Base-by-base conservation (phyloP, 139 green algal species). In the Raphidocelis subcapitata region DNA sequence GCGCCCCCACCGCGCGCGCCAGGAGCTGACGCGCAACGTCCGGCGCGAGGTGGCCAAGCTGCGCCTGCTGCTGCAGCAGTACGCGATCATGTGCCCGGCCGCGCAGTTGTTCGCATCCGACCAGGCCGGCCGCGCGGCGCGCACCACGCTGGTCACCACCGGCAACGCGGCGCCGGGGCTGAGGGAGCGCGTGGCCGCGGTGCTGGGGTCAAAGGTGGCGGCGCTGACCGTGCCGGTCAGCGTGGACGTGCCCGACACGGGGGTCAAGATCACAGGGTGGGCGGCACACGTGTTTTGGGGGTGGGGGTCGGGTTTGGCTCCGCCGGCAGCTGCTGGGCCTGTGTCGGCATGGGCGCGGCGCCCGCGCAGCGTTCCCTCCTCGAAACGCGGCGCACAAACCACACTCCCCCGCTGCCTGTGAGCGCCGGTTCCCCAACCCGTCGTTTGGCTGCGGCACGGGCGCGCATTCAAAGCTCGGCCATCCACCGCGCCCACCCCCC, bases 31-130 rank as follows among this genome's bases (percentile, higher is more conserved):
- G 68, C 86, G 90, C 57, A 93, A 96, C 79, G 37, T 95, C 2
- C 93, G 94, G 61, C 81, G 90, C 0, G 95, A 99, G 81, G 94
- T 91, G 44, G 81, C 80, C 16, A 90, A 90, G 75, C 82, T 96
- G 33, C 67, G 92, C 52, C 54, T 57, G 3, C 46, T 97, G 54
- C 73, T 95, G 57, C 88, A 94, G 81, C 71, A 77, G 23, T 96
- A 95, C 71, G 91, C 86, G 3, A 63, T 96, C 16, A 83, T 96
- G 37, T 21, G 62, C 55, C 82, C 41, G 8, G 41, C 72, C 21
- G 76, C 85, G 28, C 88, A 92, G 35, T 37, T 72, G n/a, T 78
- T 78, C 67, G 67, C 68, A n/a, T 51, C 59, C 4, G 62, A 77
- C 28, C 59, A 73, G 32, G 33, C 67, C 54, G 87, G 67, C 51